phyloP scores from a whole-genome alignment of 1,284 basidiomycete species.

The Leucoagaricus sp. region DNA sequence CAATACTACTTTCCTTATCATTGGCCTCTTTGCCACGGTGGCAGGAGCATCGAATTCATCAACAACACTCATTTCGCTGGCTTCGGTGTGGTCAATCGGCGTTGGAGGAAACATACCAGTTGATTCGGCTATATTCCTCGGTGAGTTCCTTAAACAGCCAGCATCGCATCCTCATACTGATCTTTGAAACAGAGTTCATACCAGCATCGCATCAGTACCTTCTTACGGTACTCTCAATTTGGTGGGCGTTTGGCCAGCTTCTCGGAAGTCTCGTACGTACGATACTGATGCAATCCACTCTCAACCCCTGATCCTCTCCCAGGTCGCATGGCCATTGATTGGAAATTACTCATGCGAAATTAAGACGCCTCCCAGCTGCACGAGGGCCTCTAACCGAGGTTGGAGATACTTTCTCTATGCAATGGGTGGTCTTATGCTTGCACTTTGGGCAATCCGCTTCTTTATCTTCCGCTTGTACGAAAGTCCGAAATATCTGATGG shows the following conservation, averaged over 20 bases:
- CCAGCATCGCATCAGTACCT: slow-evolving; percentile 68
- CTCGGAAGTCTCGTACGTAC: slow-evolving; percentile 54
- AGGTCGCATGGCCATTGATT: slow-evolving; percentile 69
- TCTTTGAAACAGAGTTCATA: slow-evolving; percentile 50
- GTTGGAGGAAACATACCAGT: slow-evolving; percentile 74
- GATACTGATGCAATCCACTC: background rate
- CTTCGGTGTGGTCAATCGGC: slow-evolving; percentile 60
- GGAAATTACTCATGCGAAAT: slow-evolving; percentile 56
- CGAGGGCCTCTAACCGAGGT: slow-evolving; percentile 52
- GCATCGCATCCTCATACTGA: background rate
- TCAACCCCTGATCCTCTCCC: background rate
- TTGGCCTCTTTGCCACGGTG: slow-evolving; percentile 64
- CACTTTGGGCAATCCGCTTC: slow-evolving; percentile 71
- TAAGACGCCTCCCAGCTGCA: slow-evolving; percentile 33
- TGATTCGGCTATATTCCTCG: slow-evolving; percentile 78
- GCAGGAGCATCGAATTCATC: slow-evolving; percentile 53
- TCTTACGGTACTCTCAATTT: slow-evolving; percentile 67
- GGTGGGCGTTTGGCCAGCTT: slow-evolving; percentile 72
- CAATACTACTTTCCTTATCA: slow-evolving; percentile 72
- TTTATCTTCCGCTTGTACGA: slow-evolving; percentile 75
- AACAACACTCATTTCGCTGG: slow-evolving; percentile 46
- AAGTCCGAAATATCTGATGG: slow-evolving; percentile 78
- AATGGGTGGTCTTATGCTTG: slow-evolving; percentile 67
- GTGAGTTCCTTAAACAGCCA: slow-evolving; percentile 34
- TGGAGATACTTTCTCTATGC: slow-evolving; percentile 77